Percentiles rank a stretch among this genome's conserved stretches.
phyloP scores from a whole-genome alignment of 2,329 filamentous ascomycete species.

The Arthrobotrys megalospora region DNA sequence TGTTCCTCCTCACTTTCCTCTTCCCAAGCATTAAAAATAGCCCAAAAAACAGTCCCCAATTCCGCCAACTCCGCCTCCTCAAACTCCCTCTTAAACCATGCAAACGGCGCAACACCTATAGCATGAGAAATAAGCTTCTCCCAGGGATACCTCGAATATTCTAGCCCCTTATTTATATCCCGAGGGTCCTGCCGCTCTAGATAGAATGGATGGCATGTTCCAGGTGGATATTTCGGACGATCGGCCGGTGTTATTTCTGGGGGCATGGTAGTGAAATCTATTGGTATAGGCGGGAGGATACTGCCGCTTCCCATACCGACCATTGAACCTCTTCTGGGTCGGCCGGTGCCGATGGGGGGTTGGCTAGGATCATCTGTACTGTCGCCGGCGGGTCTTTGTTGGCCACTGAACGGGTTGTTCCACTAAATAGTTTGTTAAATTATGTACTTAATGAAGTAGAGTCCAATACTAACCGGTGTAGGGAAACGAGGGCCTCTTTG shows the following conservation, averaged over 20 bases:
- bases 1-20: too few relatives aligned
- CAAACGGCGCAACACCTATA: too few relatives aligned
- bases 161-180: neutral
- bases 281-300: constrained; percentile 3
- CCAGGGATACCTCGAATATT: neutral
- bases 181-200: neutral
- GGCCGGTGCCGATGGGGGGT: neutral
- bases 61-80: too few relatives aligned
- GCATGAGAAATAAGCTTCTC: neutral
- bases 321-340: neutral
- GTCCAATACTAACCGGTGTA: too few relatives aligned
- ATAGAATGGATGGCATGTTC: constrained; percentile 19
- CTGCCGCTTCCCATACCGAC: neutral
- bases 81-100: too few relatives aligned
- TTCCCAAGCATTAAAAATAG: too few relatives aligned
- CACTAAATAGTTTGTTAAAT: too few relatives aligned
- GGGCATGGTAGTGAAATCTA: constrained; percentile 34
- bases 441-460: too few relatives aligned
- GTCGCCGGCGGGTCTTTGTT: neutral
- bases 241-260: neutral
- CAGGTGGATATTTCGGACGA: constrained; percentile 28
- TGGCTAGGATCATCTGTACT: too few relatives aligned
- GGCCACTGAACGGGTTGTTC: neutral
- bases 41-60: too few relatives aligned
- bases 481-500: neutral